Evolutionary conservation across 2,329 filamentous ascomycete species (phyloP).

Genomic region (Stemphylium lycopersici): DNA sequence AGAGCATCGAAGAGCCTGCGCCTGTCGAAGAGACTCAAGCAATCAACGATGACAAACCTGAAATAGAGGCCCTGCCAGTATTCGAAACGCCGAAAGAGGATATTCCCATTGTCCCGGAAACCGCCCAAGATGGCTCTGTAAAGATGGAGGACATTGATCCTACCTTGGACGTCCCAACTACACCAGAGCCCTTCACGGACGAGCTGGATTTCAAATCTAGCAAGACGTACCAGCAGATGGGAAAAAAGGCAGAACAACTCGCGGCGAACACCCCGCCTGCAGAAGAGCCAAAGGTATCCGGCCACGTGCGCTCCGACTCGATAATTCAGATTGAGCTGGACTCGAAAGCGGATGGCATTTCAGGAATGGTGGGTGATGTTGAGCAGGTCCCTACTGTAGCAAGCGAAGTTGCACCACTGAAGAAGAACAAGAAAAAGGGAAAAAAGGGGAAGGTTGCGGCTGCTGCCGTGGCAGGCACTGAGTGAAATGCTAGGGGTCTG

Average conservation of each 20-base stretch:
- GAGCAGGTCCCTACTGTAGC: no score
- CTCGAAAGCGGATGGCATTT: background rate
- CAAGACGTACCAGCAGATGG: slow-evolving; percentile 23
- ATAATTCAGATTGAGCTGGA: slow-evolving; percentile 17
- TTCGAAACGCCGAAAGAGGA: background rate
- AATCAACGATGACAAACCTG: background rate
- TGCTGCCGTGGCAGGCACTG: no score
- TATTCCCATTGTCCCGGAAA: background rate
- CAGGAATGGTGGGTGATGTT: background rate
- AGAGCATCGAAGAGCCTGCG: background rate
- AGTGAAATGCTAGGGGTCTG: no score
- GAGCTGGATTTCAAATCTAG: slow-evolving; percentile 22
- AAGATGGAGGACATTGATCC: slow-evolving; percentile 11
- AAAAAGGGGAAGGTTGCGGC: no score
- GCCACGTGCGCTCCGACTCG: slow-evolving; percentile 21
- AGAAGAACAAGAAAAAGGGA: no score
- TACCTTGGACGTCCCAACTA: background rate
- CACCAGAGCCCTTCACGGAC: slow-evolving; percentile 23
- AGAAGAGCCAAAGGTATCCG: background rate
- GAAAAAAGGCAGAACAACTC: slow-evolving; percentile 7
- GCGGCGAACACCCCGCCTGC: background rate
- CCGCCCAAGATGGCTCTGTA: background rate
- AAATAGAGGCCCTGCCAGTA: background rate
- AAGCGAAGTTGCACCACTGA: no score
- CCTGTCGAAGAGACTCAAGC: background rate